These are phyloP conservation scores for Lepiota brunneoincarnata DNA, from an alignment of 768 basidiomycete species.

Conservation along the genomic window DNA sequence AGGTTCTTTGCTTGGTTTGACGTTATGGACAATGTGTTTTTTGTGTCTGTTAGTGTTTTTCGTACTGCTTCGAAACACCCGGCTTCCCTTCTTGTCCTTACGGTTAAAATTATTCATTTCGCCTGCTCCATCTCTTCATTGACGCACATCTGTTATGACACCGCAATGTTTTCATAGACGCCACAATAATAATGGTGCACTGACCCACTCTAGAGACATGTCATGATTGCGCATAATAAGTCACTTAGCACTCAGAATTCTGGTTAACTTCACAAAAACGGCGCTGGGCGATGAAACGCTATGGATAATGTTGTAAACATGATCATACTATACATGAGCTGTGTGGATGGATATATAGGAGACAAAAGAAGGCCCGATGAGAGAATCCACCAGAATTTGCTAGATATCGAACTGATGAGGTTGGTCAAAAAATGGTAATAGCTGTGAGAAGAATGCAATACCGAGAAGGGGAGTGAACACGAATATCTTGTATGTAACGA, in stretches of 20 bases:
- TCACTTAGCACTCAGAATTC: too few species aligned
- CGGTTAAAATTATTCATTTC: constrained; percentile 2
- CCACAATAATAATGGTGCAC: too few species aligned
- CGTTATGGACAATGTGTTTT: neutral
- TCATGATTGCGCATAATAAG: too few species aligned
- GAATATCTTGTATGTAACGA: neutral
- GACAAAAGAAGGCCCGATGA: constrained; percentile 5
- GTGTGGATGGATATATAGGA: constrained; percentile 1
- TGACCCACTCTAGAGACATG: too few species aligned
- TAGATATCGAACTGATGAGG: constrained; percentile 3
- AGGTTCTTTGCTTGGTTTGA: neutral
- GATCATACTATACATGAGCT: constrained; percentile 14
- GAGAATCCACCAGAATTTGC: constrained; percentile 10
- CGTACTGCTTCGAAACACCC: neutral
- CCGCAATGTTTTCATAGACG: constrained; percentile 9
- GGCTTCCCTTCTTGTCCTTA: constrained; percentile 2
- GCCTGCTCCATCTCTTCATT: constrained; percentile 10
- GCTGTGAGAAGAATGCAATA: neutral
- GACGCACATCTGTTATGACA: neutral
- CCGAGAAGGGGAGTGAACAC: neutral
- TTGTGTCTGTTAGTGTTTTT: constrained; percentile 2
- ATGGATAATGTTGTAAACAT: constrained; percentile 16
- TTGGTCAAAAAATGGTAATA: constrained; percentile 2
- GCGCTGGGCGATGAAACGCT: neutral
- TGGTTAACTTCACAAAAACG: constrained; percentile 14